Evolutionary conservation across 306 rosid species (phyloP).

Genomic region (Dicorynia guianensis): DNA sequence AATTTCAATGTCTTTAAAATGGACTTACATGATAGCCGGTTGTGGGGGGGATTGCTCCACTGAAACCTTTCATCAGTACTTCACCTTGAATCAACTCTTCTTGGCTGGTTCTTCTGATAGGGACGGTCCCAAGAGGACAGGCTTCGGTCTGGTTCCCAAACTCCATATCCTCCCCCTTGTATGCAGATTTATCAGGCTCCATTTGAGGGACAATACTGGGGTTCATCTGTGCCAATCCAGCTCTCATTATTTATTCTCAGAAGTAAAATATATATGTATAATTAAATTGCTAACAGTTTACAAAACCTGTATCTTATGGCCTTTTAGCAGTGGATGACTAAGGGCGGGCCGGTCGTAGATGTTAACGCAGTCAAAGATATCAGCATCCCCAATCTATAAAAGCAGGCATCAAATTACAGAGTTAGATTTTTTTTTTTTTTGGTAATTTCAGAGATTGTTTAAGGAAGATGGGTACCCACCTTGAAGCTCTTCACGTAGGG

Average conservation of each 20-base stretch:
- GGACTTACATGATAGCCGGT: no score
- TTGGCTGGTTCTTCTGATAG: background rate
- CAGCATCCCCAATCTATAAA: slow-evolving; percentile 5
- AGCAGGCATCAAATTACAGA: background rate
- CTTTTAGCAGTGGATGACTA: slow-evolving; percentile 40
- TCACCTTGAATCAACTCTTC: background rate
- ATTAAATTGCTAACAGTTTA: background rate
- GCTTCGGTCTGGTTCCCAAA: background rate
- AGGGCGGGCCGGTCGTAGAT: slow-evolving; percentile 40
- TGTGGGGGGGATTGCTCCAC: no score
- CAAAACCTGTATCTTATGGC: slow-evolving; percentile 41
- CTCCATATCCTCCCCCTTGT: background rate
- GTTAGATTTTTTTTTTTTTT: background rate
- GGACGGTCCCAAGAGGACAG: background rate
- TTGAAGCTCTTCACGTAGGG: slow-evolving; percentile 2
- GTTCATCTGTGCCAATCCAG: background rate
- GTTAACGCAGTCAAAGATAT: slow-evolving; percentile 41
- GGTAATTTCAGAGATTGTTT: background rate
- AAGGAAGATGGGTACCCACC: slow-evolving; percentile 6
- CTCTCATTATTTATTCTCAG: no score
- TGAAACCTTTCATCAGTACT: background rate
- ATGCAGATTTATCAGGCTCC: background rate
- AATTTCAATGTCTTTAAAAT: no score
- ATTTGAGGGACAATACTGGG: background rate
- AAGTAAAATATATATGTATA: no score